phyloP scores from a whole-genome alignment of 2,329 filamentous ascomycete genomes.

The Fusarium secorum region DNA sequence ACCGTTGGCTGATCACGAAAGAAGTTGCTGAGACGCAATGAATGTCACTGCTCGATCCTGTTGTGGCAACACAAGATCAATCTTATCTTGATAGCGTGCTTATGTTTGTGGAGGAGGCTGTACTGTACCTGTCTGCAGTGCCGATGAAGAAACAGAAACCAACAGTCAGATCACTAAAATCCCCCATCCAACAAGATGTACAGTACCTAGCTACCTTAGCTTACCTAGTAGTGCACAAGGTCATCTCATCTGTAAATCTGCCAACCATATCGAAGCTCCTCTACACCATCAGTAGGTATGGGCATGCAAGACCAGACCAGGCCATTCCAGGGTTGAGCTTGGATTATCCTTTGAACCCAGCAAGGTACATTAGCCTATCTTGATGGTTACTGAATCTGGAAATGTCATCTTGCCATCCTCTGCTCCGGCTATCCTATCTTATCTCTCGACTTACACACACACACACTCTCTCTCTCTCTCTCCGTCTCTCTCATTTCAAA shows the following conservation, averaged over 20 bases:
- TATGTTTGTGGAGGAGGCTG: constrained; percentile 21
- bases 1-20: not conserved
- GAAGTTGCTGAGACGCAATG: not conserved
- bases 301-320: not conserved
- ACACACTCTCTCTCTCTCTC: not conserved
- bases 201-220: not conserved
- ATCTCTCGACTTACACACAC: constrained; percentile 4
- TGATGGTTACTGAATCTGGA: not conserved
- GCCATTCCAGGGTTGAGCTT: constrained; percentile 7
- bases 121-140: not conserved
- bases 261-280: constrained; percentile 17
- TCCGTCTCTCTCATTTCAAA: not conserved
- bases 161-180: constrained; percentile 16
- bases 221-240: not conserved
- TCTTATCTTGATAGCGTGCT: constrained; percentile 22
- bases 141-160: not conserved
- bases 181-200: not conserved
- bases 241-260: not conserved
- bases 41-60: not conserved
- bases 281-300: constrained; percentile 18
- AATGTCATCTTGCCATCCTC: not conserved
- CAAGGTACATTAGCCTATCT: constrained; percentile 28
- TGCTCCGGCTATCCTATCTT: constrained; percentile 2
- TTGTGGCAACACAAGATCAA: constrained; percentile 12
- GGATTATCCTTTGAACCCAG: constrained; percentile 4